Evolutionary conservation across 2,329 filamentous ascomycete species (phyloP).

Genomic region (Mollisiaceae sp.): DNA sequence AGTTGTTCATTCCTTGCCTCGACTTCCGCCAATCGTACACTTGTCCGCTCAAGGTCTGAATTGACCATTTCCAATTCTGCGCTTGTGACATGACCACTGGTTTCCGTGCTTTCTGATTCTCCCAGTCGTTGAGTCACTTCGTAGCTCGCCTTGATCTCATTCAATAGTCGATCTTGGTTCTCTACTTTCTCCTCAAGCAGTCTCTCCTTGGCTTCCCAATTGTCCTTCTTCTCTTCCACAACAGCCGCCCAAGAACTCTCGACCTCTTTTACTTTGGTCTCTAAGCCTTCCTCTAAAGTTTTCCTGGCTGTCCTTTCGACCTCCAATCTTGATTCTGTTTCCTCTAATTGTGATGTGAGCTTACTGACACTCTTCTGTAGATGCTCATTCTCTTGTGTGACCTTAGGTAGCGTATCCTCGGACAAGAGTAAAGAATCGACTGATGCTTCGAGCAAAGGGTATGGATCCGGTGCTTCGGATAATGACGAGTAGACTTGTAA

Average conservation of each 20-base stretch:
- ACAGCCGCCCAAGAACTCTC: constrained; percentile 90
- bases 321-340: constrained; percentile 80
- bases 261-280: constrained; percentile 84
- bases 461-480: constrained; percentile 95
- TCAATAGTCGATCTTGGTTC: constrained; percentile 88
- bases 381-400: constrained; percentile 86
- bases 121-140: constrained; percentile 93
- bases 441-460: constrained; percentile 92
- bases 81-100: constrained; percentile 72
- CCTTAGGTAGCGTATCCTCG: constrained; percentile 88
- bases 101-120: constrained; percentile 64
- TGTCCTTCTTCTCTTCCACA: constrained; percentile 90
- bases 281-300: constrained; percentile 77
- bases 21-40: constrained; percentile 83
- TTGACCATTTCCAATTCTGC: constrained; percentile 94
- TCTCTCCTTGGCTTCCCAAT: constrained; percentile 95
- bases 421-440: constrained; percentile 92
- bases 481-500: constrained; percentile 90
- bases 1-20: constrained; percentile 95
- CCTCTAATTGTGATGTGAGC: constrained; percentile 81
- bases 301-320: constrained; percentile 75
- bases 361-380: constrained; percentile 79
- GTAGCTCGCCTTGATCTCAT: constrained; percentile 95
- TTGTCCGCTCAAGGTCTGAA: constrained; percentile 89
- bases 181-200: constrained; percentile 91